These are phyloP conservation scores for Mediolabrus comicus DNA, from an alignment of 108 stramenopile genomes.

Conservation along the genomic window DNA sequence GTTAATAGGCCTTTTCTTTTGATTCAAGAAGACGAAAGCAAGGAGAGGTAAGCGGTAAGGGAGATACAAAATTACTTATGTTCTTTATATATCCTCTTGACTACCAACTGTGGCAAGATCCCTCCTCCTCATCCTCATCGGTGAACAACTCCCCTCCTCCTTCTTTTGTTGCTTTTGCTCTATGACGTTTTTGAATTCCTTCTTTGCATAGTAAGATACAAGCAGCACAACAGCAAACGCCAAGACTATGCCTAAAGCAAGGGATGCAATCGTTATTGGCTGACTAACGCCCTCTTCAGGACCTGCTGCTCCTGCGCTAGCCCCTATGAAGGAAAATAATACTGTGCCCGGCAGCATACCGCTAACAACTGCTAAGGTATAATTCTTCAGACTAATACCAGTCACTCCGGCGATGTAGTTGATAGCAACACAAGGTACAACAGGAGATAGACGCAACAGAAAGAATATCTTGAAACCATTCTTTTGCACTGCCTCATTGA, in stretches of 20 bases:
- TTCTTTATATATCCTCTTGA: too few species aligned
- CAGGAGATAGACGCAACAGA: slow-evolving; percentile 63
- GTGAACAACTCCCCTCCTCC: too few species aligned
- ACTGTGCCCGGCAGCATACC: slow-evolving; percentile 77
- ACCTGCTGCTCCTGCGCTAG: slow-evolving; percentile 61
- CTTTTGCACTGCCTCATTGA: slow-evolving; percentile 58
- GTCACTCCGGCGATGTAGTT: slow-evolving; percentile 76
- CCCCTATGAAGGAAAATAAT: slow-evolving; percentile 78
- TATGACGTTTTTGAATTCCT: slow-evolving; percentile 60
- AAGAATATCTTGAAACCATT: slow-evolving; percentile 73
- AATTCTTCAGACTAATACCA: slow-evolving; percentile 45
- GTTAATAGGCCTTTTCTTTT: too few species aligned
- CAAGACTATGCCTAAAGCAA: slow-evolving; percentile 58
- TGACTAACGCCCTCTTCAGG: slow-evolving; percentile 27
- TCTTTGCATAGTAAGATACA: slow-evolving; percentile 69
- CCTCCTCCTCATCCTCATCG: too few species aligned
- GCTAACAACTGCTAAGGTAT: slow-evolving; percentile 49
- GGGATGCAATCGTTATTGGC: slow-evolving; percentile 17
- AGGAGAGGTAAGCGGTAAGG: too few species aligned
- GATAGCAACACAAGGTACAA: slow-evolving; percentile 71
- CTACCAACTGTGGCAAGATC: too few species aligned
- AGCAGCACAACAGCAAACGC: slow-evolving; percentile 56
- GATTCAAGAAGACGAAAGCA: too few species aligned
- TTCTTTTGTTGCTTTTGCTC: slow-evolving; percentile 9
- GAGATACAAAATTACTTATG: too few species aligned